Evolutionary conservation across 2,329 filamentous ascomycete genomes (phyloP).

Genomic region (Sporothrix inflata): DNA sequence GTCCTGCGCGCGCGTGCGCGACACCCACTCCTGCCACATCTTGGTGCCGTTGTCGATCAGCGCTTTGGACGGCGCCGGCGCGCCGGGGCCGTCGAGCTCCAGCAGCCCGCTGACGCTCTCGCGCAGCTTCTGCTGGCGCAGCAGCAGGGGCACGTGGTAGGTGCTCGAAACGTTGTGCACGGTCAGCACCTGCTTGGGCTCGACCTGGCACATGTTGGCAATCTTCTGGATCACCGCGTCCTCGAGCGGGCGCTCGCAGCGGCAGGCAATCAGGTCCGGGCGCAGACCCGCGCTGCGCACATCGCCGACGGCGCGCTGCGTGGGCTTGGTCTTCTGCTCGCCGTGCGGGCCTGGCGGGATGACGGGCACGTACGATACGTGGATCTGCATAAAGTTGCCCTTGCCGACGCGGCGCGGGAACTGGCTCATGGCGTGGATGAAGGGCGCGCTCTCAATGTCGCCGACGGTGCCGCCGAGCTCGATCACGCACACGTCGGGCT

Average conservation of each 20-base stretch:
- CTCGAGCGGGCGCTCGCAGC: conserved; percentile 78
- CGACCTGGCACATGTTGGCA: conserved; percentile 85
- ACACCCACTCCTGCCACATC: conserved; percentile 74
- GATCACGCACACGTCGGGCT: conserved; percentile 91
- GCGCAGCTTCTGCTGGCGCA: conserved; percentile 79
- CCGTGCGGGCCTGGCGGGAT: conserved; percentile 45
- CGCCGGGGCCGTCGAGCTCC: conserved; percentile 59
- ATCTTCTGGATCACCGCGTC: conserved; percentile 81
- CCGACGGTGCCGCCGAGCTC: conserved; percentile 67
- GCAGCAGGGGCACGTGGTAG: conserved; percentile 93
- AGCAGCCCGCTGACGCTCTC: conserved; percentile 53
- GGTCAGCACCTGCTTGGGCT: conserved; percentile 81
- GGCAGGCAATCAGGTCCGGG: conserved; percentile 86
- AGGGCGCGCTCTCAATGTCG: conserved; percentile 85
- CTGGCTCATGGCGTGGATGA: conserved; percentile 84
- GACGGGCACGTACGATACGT: conserved; percentile 85
- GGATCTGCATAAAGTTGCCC: conserved; percentile 84
- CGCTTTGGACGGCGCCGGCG: conserved; percentile 55
- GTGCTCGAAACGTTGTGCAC: conserved; percentile 88
- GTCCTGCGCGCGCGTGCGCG: conserved; percentile 56
- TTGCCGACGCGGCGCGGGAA: conserved; percentile 72
- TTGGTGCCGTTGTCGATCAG: conserved; percentile 68
- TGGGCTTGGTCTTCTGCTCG: conserved; percentile 96
- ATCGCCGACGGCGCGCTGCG: conserved; percentile 84
- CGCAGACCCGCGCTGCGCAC: conserved; percentile 78